These are phyloP conservation scores for Candida caryicola DNA, from an alignment of 805 yeast species.

Conservation along the genomic window DNA sequence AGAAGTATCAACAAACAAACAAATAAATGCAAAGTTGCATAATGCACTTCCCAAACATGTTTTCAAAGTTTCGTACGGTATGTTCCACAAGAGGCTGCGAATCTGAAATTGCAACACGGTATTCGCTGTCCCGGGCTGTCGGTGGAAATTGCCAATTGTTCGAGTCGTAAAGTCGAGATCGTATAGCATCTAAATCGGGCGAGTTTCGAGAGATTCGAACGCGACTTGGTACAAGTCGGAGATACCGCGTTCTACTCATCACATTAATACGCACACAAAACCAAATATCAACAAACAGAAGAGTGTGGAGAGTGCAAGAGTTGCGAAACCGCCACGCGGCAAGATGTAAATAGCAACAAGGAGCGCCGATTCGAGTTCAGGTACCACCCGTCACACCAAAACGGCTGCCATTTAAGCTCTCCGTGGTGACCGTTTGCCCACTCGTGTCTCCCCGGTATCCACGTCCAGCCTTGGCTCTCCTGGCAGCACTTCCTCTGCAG, in stretches of 20 bases:
- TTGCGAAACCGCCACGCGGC: no score
- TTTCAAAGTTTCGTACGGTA: background rate
- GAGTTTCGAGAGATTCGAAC: background rate
- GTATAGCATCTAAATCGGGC: background rate
- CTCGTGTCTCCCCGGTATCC: no score
- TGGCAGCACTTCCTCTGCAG: no score
- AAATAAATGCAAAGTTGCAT: background rate
- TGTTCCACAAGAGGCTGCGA: background rate
- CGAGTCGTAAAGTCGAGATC: background rate
- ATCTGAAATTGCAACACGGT: background rate
- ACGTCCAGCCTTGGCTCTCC: no score
- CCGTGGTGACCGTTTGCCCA: no score
- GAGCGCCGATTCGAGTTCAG: no score
- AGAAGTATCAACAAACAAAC: background rate
- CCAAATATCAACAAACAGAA: background rate
- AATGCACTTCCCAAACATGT: background rate
- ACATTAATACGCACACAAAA: background rate
- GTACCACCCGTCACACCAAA: no score
- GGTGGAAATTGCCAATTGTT: background rate
- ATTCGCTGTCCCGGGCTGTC: background rate
- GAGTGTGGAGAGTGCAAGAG: no score
- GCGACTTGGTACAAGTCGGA: no score
- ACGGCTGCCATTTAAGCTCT: no score
- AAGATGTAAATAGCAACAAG: no score
- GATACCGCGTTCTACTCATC: no score